A percentile compares a stretch with the other conserved stretches of the same genome.
These are phyloP conservation scores for Aspergillus flavus DNA, from an alignment of 2,329 filamentous ascomycete genomes.

Conservation along the genomic window DNA sequence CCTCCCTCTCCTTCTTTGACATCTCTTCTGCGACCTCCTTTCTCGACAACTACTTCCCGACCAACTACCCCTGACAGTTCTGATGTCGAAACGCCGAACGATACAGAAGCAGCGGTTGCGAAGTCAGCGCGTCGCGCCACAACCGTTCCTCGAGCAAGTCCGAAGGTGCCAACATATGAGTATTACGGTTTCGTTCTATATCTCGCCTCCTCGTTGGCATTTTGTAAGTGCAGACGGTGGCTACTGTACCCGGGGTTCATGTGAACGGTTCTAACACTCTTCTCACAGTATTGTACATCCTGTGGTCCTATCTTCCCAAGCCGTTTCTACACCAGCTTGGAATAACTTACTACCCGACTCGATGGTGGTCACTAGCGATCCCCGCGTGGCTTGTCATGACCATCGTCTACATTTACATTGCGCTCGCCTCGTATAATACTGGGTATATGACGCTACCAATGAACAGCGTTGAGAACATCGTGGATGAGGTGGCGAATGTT, in stretches of 20 bases:
- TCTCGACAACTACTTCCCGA: conserved; percentile 71
- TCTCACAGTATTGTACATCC: conserved; percentile 59
- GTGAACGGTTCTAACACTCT: conserved; percentile 10
- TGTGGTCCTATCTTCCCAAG: conserved; percentile 89
- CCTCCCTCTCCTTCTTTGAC: conserved; percentile 92
- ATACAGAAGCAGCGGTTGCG: conserved; percentile 63
- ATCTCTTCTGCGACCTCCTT: conserved; percentile 76
- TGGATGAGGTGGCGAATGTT: conserved; percentile 85
- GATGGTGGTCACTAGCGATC: conserved; percentile 95
- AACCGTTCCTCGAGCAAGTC: conserved; percentile 78
- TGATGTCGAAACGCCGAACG: conserved; percentile 72
- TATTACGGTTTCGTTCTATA: conserved; percentile 99
- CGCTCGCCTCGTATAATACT: conserved; percentile 86
- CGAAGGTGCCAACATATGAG: conserved; percentile 97
- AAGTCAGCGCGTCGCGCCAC: conserved; percentile 61
- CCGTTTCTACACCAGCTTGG: conserved; percentile 90
- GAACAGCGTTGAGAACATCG: conserved; percentile 80
- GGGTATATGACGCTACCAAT: conserved; percentile 83
- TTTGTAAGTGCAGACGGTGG: conserved; percentile 57
- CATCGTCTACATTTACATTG: conserved; percentile 90
- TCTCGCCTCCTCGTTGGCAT: conserved; percentile 80
- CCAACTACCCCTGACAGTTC: conserved; percentile 91
- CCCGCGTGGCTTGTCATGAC: conserved; percentile 88
- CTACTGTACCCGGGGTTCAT: background rate
- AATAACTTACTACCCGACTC: conserved; percentile 94